phyloP scores from a whole-genome alignment of 371 early-diverging fungal genomes.

The Spiromyces aspiralis region DNA sequence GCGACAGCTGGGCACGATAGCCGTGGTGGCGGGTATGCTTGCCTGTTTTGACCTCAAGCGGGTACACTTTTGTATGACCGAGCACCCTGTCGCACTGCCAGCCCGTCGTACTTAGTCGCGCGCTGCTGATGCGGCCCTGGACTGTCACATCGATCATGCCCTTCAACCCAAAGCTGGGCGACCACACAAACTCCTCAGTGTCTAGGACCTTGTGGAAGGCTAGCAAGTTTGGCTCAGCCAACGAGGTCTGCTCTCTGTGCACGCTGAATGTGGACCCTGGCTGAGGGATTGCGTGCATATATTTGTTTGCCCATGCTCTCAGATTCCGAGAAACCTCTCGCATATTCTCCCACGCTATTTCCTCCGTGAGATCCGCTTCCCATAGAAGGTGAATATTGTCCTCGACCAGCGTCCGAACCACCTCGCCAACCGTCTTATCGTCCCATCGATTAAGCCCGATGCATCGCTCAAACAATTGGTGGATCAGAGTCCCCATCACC shows the following conservation, averaged over 20 bases:
- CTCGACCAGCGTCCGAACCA: slow-evolving; percentile 30
- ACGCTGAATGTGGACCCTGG: neutral
- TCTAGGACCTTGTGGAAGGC: slow-evolving; percentile 54
- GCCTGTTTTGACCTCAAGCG: slow-evolving; percentile 90
- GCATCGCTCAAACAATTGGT: slow-evolving; percentile 53
- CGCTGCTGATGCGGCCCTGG: slow-evolving; percentile 19
- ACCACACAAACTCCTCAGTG: slow-evolving; percentile 87
- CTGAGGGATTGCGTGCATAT: slow-evolving; percentile 2
- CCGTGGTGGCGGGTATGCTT: slow-evolving; percentile 21
- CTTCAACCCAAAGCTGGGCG: slow-evolving; percentile 79
- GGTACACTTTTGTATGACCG: slow-evolving; percentile 42
- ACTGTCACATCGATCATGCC: slow-evolving; percentile 80
- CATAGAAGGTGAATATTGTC: slow-evolving; percentile 41
- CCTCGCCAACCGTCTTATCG: slow-evolving; percentile 22
- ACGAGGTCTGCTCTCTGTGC: neutral
- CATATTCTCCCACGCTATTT: slow-evolving; percentile 27
- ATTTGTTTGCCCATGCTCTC: slow-evolving; percentile 32
- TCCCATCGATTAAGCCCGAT: slow-evolving; percentile 39
- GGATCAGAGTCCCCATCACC: slow-evolving; percentile 66
- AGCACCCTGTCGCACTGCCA: no score
- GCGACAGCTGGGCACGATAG: slow-evolving; percentile 70
- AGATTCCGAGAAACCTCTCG: slow-evolving; percentile 24
- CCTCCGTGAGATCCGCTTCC: slow-evolving; percentile 42
- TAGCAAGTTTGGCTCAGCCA: slow-evolving; percentile 17
- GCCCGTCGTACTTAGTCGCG: neutral